A percentile compares a stretch with the other conserved stretches of the same genome.
These are phyloP conservation scores for Saccharomycopsis oosterbeekiorum DNA, from an alignment of 805 yeast species.

Conservation along the genomic window DNA sequence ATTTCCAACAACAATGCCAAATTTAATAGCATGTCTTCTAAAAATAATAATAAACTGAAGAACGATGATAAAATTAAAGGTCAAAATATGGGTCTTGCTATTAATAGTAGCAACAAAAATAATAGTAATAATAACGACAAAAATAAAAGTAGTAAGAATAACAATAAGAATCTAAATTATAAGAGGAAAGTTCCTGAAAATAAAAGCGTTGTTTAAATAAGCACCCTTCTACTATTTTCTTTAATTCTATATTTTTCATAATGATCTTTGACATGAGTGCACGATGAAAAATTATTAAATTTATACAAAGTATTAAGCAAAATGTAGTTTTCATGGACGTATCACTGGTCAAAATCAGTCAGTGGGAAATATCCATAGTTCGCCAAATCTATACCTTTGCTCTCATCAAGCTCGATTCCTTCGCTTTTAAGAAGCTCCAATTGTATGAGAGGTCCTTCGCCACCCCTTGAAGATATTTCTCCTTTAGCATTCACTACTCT, in stretches of 20 bases:
- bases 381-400: slow-evolving; percentile 19
- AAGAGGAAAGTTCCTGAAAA: slow-evolving; percentile 2
- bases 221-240: no score
- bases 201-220: not conserved
- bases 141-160: not conserved
- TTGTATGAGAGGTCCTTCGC: slow-evolving; percentile 39
- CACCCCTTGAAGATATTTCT: slow-evolving; percentile 40
- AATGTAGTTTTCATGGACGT: not conserved
- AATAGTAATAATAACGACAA: not conserved
- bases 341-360: slow-evolving; percentile 26
- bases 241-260: no score
- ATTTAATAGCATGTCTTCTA: not conserved
- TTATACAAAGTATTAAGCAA: no score
- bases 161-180: not conserved
- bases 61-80: not conserved
- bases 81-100: no score
- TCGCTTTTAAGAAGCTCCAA: not conserved
- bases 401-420: slow-evolving; percentile 21
- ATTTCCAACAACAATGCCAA: not conserved
- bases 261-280: no score
- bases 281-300: no score
- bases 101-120: no score
- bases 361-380: slow-evolving; percentile 65
- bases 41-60: not conserved
- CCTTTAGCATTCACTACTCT: slow-evolving; percentile 61